phyloP scores from a whole-genome alignment of 139 green algal genomes.

The Coelastrella sp. region DNA sequence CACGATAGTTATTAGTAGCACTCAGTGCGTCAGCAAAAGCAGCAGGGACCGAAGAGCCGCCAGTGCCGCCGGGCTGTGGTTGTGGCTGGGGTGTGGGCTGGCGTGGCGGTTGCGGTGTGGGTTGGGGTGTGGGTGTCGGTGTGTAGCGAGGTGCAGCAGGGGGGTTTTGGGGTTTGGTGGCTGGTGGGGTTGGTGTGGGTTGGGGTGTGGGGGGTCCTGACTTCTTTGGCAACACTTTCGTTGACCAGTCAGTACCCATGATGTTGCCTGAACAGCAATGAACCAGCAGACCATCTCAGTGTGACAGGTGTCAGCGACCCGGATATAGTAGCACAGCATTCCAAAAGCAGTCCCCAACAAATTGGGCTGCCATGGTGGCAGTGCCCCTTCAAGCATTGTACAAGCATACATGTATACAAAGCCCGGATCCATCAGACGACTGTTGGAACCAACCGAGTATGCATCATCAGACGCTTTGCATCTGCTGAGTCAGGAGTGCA shows the following conservation, averaged over 20 bases:
- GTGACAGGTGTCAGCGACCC: not conserved
- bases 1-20: conserved; percentile 23
- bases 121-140: not conserved
- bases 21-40: not conserved
- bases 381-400: too few species aligned
- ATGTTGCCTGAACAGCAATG: conserved; percentile 34
- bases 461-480: too few species aligned
- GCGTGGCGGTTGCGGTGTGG: not conserved
- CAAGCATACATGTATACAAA: too few species aligned
- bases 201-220: too few species aligned
- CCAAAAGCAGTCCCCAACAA: too few species aligned
- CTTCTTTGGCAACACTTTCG: conserved; percentile 11
- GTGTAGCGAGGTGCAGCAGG: too few species aligned
- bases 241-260: conserved; percentile 32
- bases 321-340: not conserved
- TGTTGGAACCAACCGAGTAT: too few species aligned
- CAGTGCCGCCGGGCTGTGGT: not conserved
- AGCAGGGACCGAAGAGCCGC: not conserved
- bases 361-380: too few species aligned
- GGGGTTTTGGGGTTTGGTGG: not conserved
- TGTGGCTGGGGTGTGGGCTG: not conserved
- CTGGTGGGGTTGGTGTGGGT: not conserved
- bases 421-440: too few species aligned
- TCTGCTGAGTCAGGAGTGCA: not conserved
- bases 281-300: not conserved